A percentile compares a stretch with the other conserved stretches of the same genome.
Conservation (phyloP, 2,329 filamentous ascomycete species). For the Cryphonectria nitschkei region DNA sequence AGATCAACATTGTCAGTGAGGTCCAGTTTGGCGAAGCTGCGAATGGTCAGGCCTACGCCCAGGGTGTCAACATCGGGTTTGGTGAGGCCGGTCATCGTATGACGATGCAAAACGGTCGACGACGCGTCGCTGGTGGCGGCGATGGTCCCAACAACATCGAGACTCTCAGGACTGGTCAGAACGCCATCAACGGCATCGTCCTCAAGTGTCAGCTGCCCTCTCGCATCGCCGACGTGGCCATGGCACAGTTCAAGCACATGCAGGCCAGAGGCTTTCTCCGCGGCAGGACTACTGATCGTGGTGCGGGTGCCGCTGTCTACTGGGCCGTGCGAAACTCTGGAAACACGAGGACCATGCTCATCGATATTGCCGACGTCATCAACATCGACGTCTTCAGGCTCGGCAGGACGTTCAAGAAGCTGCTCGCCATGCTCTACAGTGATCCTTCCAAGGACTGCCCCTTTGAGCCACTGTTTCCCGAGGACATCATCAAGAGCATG, state of each 20-base stretch:
- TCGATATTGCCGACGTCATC: slow-evolving; percentile 86
- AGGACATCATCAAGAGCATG: slow-evolving; percentile 90
- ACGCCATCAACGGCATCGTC: slow-evolving; percentile 17
- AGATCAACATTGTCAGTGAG: slow-evolving; percentile 89
- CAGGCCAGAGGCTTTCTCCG: slow-evolving; percentile 69
- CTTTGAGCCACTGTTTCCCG: slow-evolving; percentile 74
- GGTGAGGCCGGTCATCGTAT: slow-evolving; percentile 80
- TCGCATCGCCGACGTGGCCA: slow-evolving; percentile 54
- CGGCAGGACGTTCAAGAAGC: slow-evolving; percentile 85
- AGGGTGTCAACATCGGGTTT: slow-evolving; percentile 85
- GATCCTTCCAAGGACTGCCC: slow-evolving; percentile 42
- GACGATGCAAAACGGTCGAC: slow-evolving; percentile 54
- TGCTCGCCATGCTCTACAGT: slow-evolving; percentile 68
- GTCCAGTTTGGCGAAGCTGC: slow-evolving; percentile 88
- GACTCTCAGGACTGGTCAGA: slow-evolving; percentile 42
- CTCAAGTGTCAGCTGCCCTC: slow-evolving; percentile 58
- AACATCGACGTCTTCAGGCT: slow-evolving; percentile 90
- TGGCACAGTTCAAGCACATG: slow-evolving; percentile 49
- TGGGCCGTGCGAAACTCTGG: slow-evolving; percentile 80
- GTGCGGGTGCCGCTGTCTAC: slow-evolving; percentile 90
- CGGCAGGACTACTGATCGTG: slow-evolving; percentile 81
- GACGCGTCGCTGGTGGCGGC: slow-evolving; percentile 57
- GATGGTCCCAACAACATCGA: slow-evolving; percentile 57
- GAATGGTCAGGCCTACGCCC: slow-evolving; percentile 83
- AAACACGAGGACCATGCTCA: slow-evolving; percentile 86